phyloP scores from a whole-genome alignment of 352 stramenopile species.

The Pythium pyrilobum region DNA sequence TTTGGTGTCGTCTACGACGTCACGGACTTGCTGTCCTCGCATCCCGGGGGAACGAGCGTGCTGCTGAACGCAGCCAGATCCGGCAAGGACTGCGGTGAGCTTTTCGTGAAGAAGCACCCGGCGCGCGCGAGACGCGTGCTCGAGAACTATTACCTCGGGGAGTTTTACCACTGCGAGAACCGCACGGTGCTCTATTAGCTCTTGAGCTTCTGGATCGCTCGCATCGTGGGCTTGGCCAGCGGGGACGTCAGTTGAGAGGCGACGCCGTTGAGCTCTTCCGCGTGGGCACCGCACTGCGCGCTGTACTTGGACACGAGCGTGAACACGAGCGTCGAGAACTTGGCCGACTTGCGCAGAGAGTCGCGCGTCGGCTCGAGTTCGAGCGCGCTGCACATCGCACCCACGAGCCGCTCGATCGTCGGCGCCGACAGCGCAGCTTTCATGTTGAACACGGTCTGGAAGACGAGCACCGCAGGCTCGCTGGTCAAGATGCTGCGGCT shows the following conservation, averaged over 20 bases:
- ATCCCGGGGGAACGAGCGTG: conserved; percentile 81
- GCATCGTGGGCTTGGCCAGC: conserved; percentile 27
- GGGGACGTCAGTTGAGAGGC: conserved; percentile 11
- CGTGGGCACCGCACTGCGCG: conserved; percentile 10
- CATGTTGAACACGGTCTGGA: conserved; percentile 65
- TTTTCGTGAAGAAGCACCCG: conserved; percentile 51
- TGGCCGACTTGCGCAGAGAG: conserved; percentile 16
- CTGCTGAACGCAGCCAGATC: conserved; percentile 47
- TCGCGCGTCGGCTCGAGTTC: neutral
- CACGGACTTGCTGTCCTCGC: conserved; percentile 80
- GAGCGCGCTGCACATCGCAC: neutral
- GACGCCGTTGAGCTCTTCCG: conserved; percentile 11
- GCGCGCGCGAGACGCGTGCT: conserved; percentile 34
- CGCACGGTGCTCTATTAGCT: conserved; percentile 19
- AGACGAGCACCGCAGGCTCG: conserved; percentile 60
- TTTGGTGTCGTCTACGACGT: conserved; percentile 89
- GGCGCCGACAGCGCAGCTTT: conserved; percentile 39
- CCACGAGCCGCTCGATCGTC: conserved; percentile 32
- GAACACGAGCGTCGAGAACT: conserved; percentile 25
- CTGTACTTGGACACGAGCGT: conserved; percentile 27
- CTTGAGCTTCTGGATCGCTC: conserved; percentile 64
- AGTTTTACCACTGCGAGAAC: conserved; percentile 60
- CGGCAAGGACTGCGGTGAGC: conserved; percentile 45
- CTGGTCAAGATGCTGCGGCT: conserved; percentile 28
- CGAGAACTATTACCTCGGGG: conserved; percentile 51